These are phyloP conservation scores for Xanthoconium purpureum DNA, from an alignment of 768 basidiomycete species.

Conservation along the genomic window DNA sequence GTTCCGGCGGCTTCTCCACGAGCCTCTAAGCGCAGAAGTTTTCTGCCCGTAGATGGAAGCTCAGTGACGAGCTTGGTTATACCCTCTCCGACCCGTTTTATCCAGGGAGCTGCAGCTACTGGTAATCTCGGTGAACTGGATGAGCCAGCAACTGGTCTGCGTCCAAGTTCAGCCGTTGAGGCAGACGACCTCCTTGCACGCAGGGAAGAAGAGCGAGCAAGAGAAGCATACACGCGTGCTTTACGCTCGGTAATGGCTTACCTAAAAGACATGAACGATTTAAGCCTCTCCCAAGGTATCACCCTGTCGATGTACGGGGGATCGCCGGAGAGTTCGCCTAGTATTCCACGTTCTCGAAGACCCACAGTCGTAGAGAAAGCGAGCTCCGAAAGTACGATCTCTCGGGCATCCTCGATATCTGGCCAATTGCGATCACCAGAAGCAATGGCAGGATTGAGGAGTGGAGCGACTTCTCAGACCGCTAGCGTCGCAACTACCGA, in stretches of 20 bases:
- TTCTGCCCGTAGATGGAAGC: constrained; percentile 78
- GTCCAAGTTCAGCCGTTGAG: constrained; percentile 51
- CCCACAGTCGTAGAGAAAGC: constrained; percentile 60
- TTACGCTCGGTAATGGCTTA: constrained; percentile 94
- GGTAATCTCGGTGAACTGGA: constrained; percentile 35
- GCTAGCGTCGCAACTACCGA: constrained; percentile 72
- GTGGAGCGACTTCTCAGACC: constrained; percentile 60
- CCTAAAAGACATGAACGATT: constrained; percentile 91
- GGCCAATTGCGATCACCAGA: constrained; percentile 65
- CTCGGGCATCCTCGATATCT: constrained; percentile 46
- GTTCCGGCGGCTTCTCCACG: constrained; percentile 44
- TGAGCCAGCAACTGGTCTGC: constrained; percentile 25
- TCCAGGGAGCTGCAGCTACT: constrained; percentile 47
- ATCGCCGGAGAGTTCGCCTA: constrained; percentile 41
- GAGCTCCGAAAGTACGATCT: constrained; percentile 48
- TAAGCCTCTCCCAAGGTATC: constrained; percentile 62
- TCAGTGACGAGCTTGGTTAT: constrained; percentile 58
- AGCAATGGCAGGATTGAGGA: constrained; percentile 57
- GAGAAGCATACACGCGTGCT: constrained; percentile 74
- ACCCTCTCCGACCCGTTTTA: constrained; percentile 60
- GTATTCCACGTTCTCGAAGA: constrained; percentile 51
- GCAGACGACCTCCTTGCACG: constrained; percentile 40
- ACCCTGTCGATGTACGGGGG: constrained; percentile 58
- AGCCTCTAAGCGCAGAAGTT: constrained; percentile 76
- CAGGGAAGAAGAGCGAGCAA: constrained; percentile 67